A percentile compares a stretch with the other conserved stretches of the same genome.
These are phyloP conservation scores for Verticillium nubilum DNA, from an alignment of 2,329 filamentous ascomycete species.

Conservation along the genomic window DNA sequence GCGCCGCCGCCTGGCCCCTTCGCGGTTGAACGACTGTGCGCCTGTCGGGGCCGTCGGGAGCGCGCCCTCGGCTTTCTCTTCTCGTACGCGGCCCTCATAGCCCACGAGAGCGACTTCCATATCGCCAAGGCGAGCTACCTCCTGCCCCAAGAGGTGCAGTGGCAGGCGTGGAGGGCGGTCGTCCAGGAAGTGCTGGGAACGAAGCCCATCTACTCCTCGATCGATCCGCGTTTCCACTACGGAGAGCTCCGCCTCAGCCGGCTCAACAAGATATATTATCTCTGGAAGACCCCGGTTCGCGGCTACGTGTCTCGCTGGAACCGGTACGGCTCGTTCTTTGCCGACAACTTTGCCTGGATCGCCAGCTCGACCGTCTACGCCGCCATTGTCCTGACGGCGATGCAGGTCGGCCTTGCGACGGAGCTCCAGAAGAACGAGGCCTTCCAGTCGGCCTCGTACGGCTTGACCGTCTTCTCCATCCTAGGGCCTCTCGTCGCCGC, in stretches of 20 bases:
- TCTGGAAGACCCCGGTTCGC: slow-evolving; percentile 18
- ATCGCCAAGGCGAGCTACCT: slow-evolving; percentile 28
- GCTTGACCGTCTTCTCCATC: slow-evolving; percentile 43
- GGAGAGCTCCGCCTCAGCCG: slow-evolving; percentile 35
- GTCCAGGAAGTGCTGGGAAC: slow-evolving; percentile 34
- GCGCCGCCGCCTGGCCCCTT: not conserved
- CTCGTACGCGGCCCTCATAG: slow-evolving; percentile 29
- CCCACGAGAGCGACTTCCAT: slow-evolving; percentile 29
- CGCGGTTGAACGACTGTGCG: not conserved
- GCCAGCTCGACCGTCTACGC: slow-evolving; percentile 33
- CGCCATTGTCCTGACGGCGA: slow-evolving; percentile 38
- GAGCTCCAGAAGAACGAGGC: slow-evolving; percentile 21
- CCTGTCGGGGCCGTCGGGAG: not conserved
- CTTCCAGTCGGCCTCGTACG: slow-evolving; percentile 39
- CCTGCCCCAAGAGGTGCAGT: slow-evolving; percentile 27
- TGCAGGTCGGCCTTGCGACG: slow-evolving; percentile 41
- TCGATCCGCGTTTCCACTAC: slow-evolving; percentile 31
- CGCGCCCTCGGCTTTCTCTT: slow-evolving; percentile 31
- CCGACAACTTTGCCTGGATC: slow-evolving; percentile 35
- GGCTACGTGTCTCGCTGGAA: slow-evolving; percentile 19
- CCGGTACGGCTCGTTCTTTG: slow-evolving; percentile 34
- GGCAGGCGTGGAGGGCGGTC: slow-evolving; percentile 32
- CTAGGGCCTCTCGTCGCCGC: slow-evolving; percentile 27
- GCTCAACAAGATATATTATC: slow-evolving; percentile 33
- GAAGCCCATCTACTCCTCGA: slow-evolving; percentile 36